These are phyloP conservation scores for Baudoinia panamericana DNA, from an alignment of 495 filamentous ascomycete genomes.

Conservation along the genomic window DNA sequence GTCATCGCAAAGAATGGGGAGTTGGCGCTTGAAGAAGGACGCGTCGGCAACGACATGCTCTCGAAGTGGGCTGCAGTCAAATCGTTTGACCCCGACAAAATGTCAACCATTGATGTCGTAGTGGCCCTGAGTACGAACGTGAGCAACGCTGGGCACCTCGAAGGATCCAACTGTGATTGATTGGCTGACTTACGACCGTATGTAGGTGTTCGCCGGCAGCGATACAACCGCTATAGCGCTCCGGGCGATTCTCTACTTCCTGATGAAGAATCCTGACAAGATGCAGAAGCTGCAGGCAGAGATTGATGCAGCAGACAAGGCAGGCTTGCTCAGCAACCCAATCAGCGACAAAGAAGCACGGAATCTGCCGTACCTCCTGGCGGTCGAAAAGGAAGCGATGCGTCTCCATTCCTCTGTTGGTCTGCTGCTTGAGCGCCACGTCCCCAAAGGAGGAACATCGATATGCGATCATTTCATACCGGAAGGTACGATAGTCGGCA, in stretches of 20 bases:
- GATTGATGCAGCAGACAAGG: constrained; percentile 38
- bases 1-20: too few species aligned
- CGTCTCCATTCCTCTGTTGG: constrained; percentile 21
- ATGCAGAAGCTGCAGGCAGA: constrained; percentile 37
- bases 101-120: too few species aligned
- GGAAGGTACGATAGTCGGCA: constrained; percentile 38
- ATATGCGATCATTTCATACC: constrained; percentile 40
- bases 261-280: constrained; percentile 40
- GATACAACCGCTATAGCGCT: constrained; percentile 54
- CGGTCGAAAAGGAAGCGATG: constrained; percentile 23
- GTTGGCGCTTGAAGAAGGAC: too few species aligned
- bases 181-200: too few species aligned
- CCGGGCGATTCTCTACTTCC: constrained; percentile 50
- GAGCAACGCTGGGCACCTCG: too few species aligned
- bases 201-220: constrained; percentile 39
- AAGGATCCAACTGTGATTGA: too few species aligned
- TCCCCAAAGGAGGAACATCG: constrained; percentile 38
- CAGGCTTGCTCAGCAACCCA: constrained; percentile 32
- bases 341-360: constrained; percentile 13
- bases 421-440: constrained; percentile 23
- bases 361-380: constrained; percentile 21
- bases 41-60: too few species aligned
- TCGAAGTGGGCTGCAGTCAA: too few species aligned
- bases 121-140: too few species aligned
- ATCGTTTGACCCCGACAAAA: too few species aligned